phyloP scores from a whole-genome alignment of 768 basidiomycete genomes.

The Tricholoma bakamatsutake region DNA sequence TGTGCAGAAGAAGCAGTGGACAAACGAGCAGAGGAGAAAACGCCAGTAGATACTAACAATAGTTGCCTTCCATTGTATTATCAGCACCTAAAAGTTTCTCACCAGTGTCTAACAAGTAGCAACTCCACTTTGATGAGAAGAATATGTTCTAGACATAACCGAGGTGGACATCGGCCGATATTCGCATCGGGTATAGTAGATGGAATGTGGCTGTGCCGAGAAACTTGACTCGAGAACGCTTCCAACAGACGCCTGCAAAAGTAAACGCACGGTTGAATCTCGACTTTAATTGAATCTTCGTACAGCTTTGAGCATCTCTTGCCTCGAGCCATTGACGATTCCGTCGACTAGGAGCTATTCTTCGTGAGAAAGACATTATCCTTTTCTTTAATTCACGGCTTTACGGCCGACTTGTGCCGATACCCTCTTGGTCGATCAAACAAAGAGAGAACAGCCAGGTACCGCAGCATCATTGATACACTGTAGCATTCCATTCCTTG shows the following conservation, averaged over 20 bases:
- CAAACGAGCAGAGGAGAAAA: slow-evolving; percentile 26
- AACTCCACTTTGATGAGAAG: too few species aligned
- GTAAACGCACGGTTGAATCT: neutral
- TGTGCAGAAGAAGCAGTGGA: slow-evolving; percentile 53
- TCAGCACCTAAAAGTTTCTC: too few species aligned
- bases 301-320: slow-evolving; percentile 21
- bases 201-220: neutral
- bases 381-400: slow-evolving; percentile 5
- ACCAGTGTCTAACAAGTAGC: too few species aligned
- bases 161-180: too few species aligned
- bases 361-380: slow-evolving; percentile 19
- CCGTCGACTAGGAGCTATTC: slow-evolving; percentile 4
- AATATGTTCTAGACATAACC: too few species aligned
- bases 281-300: slow-evolving; percentile 14
- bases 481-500: neutral
- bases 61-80: neutral
- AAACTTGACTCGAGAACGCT: too few species aligned
- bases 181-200: neutral
- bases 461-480: slow-evolving; percentile 8
- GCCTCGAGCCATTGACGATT: slow-evolving; percentile 16
- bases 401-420: slow-evolving; percentile 8
- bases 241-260: neutral
- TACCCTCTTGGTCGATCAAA: slow-evolving; percentile 9
- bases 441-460: slow-evolving; percentile 9
- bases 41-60: neutral